Percentiles rank a stretch among this genome's conserved stretches.
These are phyloP conservation scores for Solanum hybrid DNA, from an alignment of 305 asterid species.

Conservation along the genomic window DNA sequence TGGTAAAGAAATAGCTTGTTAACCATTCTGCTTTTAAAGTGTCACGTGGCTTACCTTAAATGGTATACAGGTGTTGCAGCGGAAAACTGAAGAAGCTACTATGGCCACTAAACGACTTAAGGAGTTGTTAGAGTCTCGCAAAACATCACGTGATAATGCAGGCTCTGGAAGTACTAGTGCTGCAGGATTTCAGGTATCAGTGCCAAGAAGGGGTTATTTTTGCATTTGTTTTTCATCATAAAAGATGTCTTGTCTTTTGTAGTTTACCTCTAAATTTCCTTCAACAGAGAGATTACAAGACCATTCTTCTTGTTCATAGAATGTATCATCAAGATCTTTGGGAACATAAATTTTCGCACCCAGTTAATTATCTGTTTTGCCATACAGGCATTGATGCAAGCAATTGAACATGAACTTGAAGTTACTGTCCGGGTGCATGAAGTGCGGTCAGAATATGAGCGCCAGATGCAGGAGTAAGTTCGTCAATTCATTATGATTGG, in stretches of 20 bases:
- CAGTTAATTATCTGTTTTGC: conserved; percentile 13
- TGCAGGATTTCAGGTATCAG: conserved; percentile 68
- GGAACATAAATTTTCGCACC: neutral
- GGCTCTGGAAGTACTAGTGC: conserved; percentile 50
- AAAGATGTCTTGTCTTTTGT: neutral
- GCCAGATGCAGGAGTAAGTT: conserved; percentile 87
- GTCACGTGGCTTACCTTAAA: neutral
- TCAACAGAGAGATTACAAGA: neutral
- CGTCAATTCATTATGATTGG: conserved; percentile 2
- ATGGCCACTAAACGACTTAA: conserved; percentile 89
- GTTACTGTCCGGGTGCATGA: conserved; percentile 89
- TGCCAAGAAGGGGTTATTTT: neutral
- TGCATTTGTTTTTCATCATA: neutral
- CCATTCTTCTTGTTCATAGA: neutral
- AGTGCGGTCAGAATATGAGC: conserved; percentile 86
- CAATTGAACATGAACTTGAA: conserved; percentile 95
- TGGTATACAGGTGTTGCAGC: conserved; percentile 61
- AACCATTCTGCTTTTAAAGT: neutral
- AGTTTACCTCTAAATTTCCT: neutral
- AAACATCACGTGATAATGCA: conserved; percentile 58
- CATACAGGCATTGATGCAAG: conserved; percentile 59
- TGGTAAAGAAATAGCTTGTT: conserved; percentile 33
- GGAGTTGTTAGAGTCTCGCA: conserved; percentile 85
- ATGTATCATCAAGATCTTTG: neutral
- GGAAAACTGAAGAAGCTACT: conserved; percentile 95